Evolutionary conservation across 2,329 filamentous ascomycete genomes (phyloP).

Genomic region (Curvularia eragrostidis): DNA sequence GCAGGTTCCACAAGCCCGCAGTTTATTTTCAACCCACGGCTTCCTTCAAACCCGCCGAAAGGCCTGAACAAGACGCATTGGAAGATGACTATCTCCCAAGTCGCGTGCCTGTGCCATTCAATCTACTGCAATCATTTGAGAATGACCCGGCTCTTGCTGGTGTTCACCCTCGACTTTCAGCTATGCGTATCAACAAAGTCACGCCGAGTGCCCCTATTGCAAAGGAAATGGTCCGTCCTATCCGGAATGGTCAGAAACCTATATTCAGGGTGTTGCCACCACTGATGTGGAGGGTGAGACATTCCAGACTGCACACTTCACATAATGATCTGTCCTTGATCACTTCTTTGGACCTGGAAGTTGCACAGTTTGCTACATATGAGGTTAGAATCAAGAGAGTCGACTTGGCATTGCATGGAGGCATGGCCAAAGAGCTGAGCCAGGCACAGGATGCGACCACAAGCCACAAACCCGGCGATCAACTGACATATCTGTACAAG

Average conservation of each 20-base stretch:
- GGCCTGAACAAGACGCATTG: slow-evolving; percentile 51
- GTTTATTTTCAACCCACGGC: slow-evolving; percentile 66
- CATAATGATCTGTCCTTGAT: slow-evolving; percentile 62
- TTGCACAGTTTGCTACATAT: slow-evolving; percentile 73
- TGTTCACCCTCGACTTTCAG: slow-evolving; percentile 71
- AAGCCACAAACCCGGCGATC: slow-evolving; percentile 72
- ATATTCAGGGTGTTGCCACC: slow-evolving; percentile 71
- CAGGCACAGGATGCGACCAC: slow-evolving; percentile 60
- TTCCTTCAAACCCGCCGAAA: slow-evolving; percentile 63
- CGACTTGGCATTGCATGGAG: slow-evolving; percentile 63
- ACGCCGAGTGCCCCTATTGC: slow-evolving; percentile 68
- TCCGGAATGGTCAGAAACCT: slow-evolving; percentile 69
- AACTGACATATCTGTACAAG: slow-evolving; percentile 76
- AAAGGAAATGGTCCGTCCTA: slow-evolving; percentile 67
- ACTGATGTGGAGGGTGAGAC: slow-evolving; percentile 75
- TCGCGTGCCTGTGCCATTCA: slow-evolving; percentile 72
- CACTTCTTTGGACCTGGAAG: slow-evolving; percentile 75
- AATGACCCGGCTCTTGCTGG: slow-evolving; percentile 69
- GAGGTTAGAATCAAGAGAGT: slow-evolving; percentile 68
- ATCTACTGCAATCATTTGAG: slow-evolving; percentile 77
- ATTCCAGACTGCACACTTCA: slow-evolving; percentile 69
- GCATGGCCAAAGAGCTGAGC: slow-evolving; percentile 61
- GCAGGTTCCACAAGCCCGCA: slow-evolving; percentile 70
- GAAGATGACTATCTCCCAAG: slow-evolving; percentile 72
- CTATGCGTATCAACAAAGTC: slow-evolving; percentile 75